Conservation (phyloP, 768 basidiomycete genomes). For the Dendrothele bispora region DNA sequence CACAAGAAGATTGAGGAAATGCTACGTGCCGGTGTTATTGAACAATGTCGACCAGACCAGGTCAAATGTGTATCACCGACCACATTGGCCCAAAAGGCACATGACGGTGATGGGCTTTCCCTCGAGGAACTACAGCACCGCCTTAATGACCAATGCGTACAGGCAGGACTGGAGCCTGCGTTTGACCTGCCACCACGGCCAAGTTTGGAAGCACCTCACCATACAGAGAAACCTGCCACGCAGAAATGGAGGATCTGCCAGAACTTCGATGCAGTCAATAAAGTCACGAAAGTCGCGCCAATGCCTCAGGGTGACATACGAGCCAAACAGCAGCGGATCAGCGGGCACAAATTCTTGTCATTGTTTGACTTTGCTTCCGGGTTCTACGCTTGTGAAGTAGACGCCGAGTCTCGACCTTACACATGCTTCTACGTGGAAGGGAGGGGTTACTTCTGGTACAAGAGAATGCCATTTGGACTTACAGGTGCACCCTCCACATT, state of each 20-base stretch:
- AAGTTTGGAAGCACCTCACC: neutral
- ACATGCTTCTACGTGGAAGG: too few species aligned
- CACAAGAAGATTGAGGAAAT: too few species aligned
- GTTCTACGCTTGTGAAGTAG: slow-evolving; percentile 26
- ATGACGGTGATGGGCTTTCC: slow-evolving; percentile 2
- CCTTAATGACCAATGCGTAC: slow-evolving; percentile 12
- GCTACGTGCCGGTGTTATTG: too few species aligned
- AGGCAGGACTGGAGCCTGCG: neutral
- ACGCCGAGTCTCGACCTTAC: slow-evolving; percentile 17
- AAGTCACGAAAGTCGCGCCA: slow-evolving; percentile 24
- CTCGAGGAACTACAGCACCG: slow-evolving; percentile 7
- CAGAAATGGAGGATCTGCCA: slow-evolving; percentile 38
- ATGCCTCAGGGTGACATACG: slow-evolving; percentile 37
- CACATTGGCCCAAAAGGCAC: slow-evolving; percentile 13
- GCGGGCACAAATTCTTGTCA: slow-evolving; percentile 32
- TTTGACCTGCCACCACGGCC: neutral
- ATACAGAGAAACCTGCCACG: neutral
- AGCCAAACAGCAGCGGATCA: slow-evolving; percentile 34
- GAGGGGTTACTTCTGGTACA: slow-evolving; percentile 32
- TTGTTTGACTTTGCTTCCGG: slow-evolving; percentile 41
- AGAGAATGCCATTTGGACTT: slow-evolving; percentile 39
- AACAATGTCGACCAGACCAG: too few species aligned
- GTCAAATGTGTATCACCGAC: slow-evolving; percentile 12
- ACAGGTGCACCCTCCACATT: slow-evolving; percentile 38
- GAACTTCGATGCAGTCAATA: slow-evolving; percentile 35